A percentile compares a stretch with the other conserved stretches of the same genome.
phyloP scores from a whole-genome alignment of 2,329 filamentous ascomycete species.

The Pleoardoris graminearum region DNA sequence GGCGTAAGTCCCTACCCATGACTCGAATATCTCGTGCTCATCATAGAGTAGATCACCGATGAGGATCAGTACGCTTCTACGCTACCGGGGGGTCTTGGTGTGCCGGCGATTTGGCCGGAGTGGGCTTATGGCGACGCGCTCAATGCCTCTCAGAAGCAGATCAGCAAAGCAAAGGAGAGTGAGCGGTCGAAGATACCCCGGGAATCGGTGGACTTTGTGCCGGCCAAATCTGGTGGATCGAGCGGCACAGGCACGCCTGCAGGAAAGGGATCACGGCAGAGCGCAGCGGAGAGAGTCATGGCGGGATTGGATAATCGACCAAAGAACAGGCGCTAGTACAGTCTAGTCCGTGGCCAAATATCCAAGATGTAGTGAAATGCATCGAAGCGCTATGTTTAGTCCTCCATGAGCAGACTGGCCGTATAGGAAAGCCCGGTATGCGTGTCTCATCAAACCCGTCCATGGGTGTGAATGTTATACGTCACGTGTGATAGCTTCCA shows the following conservation, averaged over 20 bases:
- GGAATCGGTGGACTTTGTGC: conserved; percentile 41
- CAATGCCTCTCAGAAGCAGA: conserved; percentile 45
- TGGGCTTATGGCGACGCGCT: conserved; percentile 51
- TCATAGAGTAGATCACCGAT: conserved; percentile 22
- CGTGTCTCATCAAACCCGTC: too few species aligned
- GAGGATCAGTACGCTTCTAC: conserved; percentile 69
- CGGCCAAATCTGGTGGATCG: conserved; percentile 29
- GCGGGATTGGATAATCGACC: conserved; percentile 22
- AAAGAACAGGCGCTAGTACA: conserved; percentile 16
- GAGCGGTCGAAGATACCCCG: conserved; percentile 33
- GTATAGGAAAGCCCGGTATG: too few species aligned
- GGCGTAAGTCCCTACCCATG: conserved; percentile 47
- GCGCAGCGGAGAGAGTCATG: conserved; percentile 26
- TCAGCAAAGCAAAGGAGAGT: conserved; percentile 38
- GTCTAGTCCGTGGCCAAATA: too few species aligned
- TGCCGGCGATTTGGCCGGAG: conserved; percentile 47
- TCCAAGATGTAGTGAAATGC: too few species aligned
- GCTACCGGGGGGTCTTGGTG: conserved; percentile 43
- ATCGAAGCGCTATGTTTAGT: too few species aligned
- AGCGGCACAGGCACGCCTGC: conserved; percentile 30
- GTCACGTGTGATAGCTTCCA: conserved; percentile 19
- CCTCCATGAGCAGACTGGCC: too few species aligned
- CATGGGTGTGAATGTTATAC: conserved; percentile 1
- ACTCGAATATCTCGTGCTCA: neutral
- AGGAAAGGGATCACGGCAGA: conserved; percentile 19